phyloP scores from a whole-genome alignment of 2,329 filamentous ascomycete genomes.

The Trichoderma koningiopsis region DNA sequence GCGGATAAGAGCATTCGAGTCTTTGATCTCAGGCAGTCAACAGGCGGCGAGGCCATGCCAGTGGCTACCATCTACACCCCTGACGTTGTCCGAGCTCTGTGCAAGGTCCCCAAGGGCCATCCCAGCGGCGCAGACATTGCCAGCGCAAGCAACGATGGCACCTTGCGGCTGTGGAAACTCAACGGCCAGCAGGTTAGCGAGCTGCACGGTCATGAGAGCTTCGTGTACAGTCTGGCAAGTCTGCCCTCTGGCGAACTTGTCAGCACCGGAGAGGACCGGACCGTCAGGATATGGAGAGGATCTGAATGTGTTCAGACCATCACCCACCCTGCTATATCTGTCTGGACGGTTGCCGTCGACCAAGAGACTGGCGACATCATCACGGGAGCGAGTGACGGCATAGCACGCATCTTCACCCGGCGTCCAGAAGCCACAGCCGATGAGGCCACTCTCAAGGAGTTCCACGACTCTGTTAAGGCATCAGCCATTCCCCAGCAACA shows the following conservation, averaged over 20 bases:
- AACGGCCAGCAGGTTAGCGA: slow-evolving; percentile 75
- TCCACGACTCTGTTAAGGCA: slow-evolving; percentile 78
- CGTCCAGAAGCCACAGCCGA: slow-evolving; percentile 69
- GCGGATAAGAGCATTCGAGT: slow-evolving; percentile 89
- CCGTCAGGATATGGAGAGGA: slow-evolving; percentile 84
- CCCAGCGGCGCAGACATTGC: slow-evolving; percentile 88
- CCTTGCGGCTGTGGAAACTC: slow-evolving; percentile 84
- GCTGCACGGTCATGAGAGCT: slow-evolving; percentile 87
- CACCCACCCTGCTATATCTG: slow-evolving; percentile 93
- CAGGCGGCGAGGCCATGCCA: slow-evolving; percentile 56
- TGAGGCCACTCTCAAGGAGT: slow-evolving; percentile 67
- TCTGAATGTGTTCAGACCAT: slow-evolving; percentile 89
- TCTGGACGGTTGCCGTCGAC: slow-evolving; percentile 90
- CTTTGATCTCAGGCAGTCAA: slow-evolving; percentile 69
- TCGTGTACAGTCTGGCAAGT: slow-evolving; percentile 82
- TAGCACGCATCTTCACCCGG: slow-evolving; percentile 82
- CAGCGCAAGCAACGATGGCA: slow-evolving; percentile 88
- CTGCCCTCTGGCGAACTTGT: slow-evolving; percentile 84
- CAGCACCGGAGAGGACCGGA: slow-evolving; percentile 93
- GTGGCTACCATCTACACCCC: slow-evolving; percentile 63
- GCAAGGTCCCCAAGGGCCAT: slow-evolving; percentile 73
- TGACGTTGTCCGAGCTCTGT: slow-evolving; percentile 87
- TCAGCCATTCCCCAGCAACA: slow-evolving; percentile 89
- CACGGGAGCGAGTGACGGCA: slow-evolving; percentile 86
- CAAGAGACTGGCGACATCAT: slow-evolving; percentile 84